Evolutionary conservation across 164 flowering plant species (phyloP).

Genomic region (Cinnamomum chago): DNA sequence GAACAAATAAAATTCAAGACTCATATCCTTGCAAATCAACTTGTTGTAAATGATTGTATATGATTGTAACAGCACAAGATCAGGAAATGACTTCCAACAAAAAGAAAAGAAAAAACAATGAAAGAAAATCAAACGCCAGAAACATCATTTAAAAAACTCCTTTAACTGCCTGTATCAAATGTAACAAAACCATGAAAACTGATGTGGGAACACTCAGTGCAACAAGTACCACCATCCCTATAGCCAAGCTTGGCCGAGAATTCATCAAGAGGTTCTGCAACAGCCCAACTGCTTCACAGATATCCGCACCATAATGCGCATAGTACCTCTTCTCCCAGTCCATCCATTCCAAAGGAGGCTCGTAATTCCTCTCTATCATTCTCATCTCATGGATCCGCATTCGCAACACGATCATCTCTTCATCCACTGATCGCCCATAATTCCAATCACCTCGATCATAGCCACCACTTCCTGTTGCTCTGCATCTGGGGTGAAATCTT

Average conservation of each 20-base stretch:
- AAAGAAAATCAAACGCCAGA: no score
- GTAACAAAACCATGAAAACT: conserved; percentile 12
- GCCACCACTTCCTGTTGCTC: neutral
- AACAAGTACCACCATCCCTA: conserved; percentile 30
- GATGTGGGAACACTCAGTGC: conserved; percentile 34
- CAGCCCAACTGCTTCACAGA: conserved; percentile 38
- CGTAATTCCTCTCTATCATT: conserved; percentile 38
- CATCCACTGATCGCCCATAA: conserved; percentile 36
- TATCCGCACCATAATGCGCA: conserved; percentile 25
- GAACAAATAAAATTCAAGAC: no score
- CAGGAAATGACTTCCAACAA: no score
- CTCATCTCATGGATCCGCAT: conserved; percentile 51
- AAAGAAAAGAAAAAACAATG: no score
- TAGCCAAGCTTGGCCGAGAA: conserved; percentile 50
- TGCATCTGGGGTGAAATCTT: neutral
- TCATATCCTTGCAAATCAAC: no score
- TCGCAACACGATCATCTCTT: conserved; percentile 28
- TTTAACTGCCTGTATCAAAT: conserved; percentile 19
- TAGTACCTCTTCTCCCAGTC: conserved; percentile 59
- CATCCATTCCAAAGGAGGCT: conserved; percentile 52
- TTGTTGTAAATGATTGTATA: no score
- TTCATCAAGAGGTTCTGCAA: conserved; percentile 50
- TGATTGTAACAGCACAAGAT: no score
- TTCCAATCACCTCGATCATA: conserved; percentile 9
- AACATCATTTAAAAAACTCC: neutral